A percentile compares a stretch with the other conserved stretches of the same genome.
These are phyloP conservation scores for Talaromyces nanjingensis DNA, from an alignment of 495 filamentous ascomycete genomes.

Conservation along the genomic window DNA sequence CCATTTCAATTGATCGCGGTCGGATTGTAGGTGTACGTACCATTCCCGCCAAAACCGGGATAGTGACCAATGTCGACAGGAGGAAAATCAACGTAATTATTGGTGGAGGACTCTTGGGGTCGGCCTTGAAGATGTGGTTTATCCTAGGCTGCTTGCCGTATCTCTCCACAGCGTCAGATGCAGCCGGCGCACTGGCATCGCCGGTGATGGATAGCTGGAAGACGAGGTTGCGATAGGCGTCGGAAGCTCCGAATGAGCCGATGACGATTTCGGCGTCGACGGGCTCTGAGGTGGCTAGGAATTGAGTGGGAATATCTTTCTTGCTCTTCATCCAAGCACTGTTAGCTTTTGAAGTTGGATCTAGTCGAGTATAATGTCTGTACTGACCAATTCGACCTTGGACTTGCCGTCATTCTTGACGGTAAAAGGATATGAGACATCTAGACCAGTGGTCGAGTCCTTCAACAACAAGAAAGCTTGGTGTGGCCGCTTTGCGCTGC, in stretches of 20 bases:
- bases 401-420: constrained; percentile 86
- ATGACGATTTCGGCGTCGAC: constrained; percentile 74
- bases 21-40: constrained; percentile 46
- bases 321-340: no score
- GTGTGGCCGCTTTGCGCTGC: constrained; percentile 74
- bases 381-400: constrained; percentile 70
- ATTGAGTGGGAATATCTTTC: constrained; percentile 82
- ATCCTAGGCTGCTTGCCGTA: constrained; percentile 82
- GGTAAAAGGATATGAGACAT: constrained; percentile 80
- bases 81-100: constrained; percentile 75
- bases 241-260: constrained; percentile 74
- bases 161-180: constrained; percentile 53
- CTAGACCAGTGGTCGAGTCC: constrained; percentile 66
- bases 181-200: constrained; percentile 55
- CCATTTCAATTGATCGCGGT: not conserved
- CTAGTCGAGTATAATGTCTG: not conserved
- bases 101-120: constrained; percentile 74
- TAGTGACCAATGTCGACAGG: constrained; percentile 57
- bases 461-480: constrained; percentile 84
- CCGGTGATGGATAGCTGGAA: constrained; percentile 60
- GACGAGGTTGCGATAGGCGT: constrained; percentile 53
- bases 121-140: constrained; percentile 80
- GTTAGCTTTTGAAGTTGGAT: no score
- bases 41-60: constrained; percentile 62
- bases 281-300: constrained; percentile 58